Evolutionary conservation across 306 rosid genomes (phyloP), one percentile per base, ranked within the genome.

Genomic region (Erythrophleum fordii): DNA sequence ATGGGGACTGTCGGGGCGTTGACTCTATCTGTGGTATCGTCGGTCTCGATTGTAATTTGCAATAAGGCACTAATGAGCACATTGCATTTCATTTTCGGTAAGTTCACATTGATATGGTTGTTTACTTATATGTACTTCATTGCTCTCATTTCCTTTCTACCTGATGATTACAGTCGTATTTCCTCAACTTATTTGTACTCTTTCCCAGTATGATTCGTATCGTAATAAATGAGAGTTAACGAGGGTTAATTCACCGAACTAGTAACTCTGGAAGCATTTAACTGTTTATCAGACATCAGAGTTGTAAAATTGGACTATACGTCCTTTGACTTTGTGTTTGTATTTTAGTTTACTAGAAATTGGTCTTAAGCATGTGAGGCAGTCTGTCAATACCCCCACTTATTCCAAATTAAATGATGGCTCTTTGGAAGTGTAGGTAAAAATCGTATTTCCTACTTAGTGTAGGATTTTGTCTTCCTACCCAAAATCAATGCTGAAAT

Each of bases 11-110:
- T 89, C 0, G 98, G 95, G 52, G 98, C 98, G 29, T 80, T 94
- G 88, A 77, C 89, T 76, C 83, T 94, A 25, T 94, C 98, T 2
- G 98, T 94, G 80, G 91, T 91, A 16, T 93, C 98, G 1, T 93
- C 97, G 0, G 98, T 93, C 68, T 92, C 98, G 5, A 91, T 94
- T 77, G 97, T 94, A 84, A 92, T 94, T 70, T 92, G 98, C 68
- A 90, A 94, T 76, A 94, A 94, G 89, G 93, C 94, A 4, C 70
- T 93, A 72, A 90, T 93, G 83, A 91, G 95, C 76, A 31, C 97
- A 20, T 23, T 93, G 75, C 92, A 86, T 74, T 93, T 93, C 78
- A 82, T 86, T 74, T 93, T 93, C 11, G 98, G 98, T 93, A 83
- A 77, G 88, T 80, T 78, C 52, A 16, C 16, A 39, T 68, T 62